A percentile compares a stretch with the other conserved stretches of the same genome.
These are phyloP conservation scores for Hanseniaspora singularis DNA, from an alignment of 805 yeast species.

Conservation along the genomic window DNA sequence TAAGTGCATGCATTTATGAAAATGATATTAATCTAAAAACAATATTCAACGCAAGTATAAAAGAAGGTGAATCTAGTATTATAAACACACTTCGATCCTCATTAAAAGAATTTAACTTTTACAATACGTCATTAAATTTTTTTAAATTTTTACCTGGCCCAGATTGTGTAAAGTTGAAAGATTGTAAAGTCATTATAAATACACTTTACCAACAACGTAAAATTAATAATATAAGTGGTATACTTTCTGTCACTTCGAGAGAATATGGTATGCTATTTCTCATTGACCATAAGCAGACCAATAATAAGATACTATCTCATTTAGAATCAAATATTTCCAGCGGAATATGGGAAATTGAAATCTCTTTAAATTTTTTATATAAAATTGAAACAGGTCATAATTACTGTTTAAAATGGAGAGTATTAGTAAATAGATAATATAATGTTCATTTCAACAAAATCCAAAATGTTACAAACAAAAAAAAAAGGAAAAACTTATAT, in stretches of 20 bases:
- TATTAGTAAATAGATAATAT: neutral
- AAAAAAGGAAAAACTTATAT: too few species aligned
- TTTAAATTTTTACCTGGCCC: neutral
- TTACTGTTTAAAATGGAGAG: slow-evolving; percentile 1
- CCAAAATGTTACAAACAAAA: too few species aligned
- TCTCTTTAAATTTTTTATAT: neutral
- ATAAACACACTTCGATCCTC: neutral
- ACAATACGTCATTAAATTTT: slow-evolving; percentile 2
- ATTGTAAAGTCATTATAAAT: neutral
- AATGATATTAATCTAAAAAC: neutral
- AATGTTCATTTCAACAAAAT: too few species aligned
- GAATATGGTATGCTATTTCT: neutral
- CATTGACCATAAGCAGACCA: neutral
- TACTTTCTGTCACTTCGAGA: neutral
- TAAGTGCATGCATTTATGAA: neutral
- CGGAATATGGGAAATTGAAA: neutral
- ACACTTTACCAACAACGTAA: neutral
- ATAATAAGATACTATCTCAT: neutral
- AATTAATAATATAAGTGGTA: neutral
- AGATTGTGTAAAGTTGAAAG: neutral
- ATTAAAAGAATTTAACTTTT: neutral
- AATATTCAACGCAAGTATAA: neutral
- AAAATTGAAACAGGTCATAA: neutral
- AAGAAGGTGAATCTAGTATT: neutral
- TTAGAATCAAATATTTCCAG: neutral